These are phyloP conservation scores for Caulochytrium protostelioides DNA, from an alignment of 371 early-diverging fungal genomes.

Conservation along the genomic window DNA sequence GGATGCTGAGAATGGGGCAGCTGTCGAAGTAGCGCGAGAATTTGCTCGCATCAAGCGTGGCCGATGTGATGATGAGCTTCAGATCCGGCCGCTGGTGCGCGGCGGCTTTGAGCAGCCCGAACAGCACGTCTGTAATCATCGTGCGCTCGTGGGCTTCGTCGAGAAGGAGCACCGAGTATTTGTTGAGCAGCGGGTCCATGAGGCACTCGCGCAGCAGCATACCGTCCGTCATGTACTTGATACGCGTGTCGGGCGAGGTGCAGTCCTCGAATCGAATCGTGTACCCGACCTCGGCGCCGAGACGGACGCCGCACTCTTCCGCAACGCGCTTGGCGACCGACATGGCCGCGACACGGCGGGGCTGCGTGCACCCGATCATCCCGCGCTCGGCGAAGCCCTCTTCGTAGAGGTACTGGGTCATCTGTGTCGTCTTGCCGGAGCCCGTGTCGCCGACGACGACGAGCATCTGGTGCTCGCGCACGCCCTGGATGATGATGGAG, in stretches of 20 bases:
- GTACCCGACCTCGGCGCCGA: slow-evolving; percentile 93
- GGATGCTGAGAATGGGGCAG: slow-evolving; percentile 90
- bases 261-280: slow-evolving; percentile 97
- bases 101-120: slow-evolving; percentile 78
- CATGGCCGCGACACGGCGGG: slow-evolving; percentile 98
- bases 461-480: slow-evolving; percentile 69
- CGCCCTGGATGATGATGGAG: slow-evolving; percentile 52
- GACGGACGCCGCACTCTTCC: slow-evolving; percentile 84
- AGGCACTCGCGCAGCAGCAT: slow-evolving; percentile 92
- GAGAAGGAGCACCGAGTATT: slow-evolving; percentile 85
- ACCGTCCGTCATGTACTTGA: slow-evolving; percentile 99
- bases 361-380: slow-evolving; percentile 96
- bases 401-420: slow-evolving; percentile 95
- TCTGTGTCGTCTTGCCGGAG: slow-evolving; percentile 94
- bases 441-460: slow-evolving; percentile 95
- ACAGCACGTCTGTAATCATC: slow-evolving; percentile 88
- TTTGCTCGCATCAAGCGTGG: slow-evolving; percentile 89
- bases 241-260: slow-evolving; percentile 72
- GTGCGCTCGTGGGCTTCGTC: slow-evolving; percentile 99
- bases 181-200: slow-evolving; percentile 55
- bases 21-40: slow-evolving; percentile 67
- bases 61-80: slow-evolving; percentile 87
- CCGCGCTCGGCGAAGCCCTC: slow-evolving; percentile 65
- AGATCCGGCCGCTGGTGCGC: slow-evolving; percentile 56
- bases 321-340: slow-evolving; percentile 97